A percentile compares a stretch with the other conserved stretches of the same genome.
phyloP scores from a whole-genome alignment of 495 filamentous ascomycete genomes.

The Aspergillus wentii region DNA sequence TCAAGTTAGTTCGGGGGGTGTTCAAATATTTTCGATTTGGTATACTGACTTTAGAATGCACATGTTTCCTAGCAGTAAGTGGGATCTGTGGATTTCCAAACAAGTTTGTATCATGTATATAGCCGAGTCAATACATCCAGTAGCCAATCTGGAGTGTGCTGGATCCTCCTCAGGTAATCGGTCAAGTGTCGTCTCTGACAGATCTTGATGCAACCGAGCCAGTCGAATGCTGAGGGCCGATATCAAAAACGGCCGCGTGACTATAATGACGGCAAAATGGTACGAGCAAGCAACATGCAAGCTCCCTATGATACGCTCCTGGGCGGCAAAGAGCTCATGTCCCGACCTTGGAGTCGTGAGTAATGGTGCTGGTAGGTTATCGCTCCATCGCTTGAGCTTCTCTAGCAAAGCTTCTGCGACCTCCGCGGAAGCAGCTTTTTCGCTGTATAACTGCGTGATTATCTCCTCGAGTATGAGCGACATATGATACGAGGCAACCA shows the following conservation, averaged over 20 bases:
- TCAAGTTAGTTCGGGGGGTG: constrained; percentile 8
- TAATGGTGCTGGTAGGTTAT: constrained; percentile 22
- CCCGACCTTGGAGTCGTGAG: constrained; percentile 17
- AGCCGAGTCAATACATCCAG: constrained; percentile 35
- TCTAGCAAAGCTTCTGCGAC: constrained; percentile 28
- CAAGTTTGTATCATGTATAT: constrained; percentile 40
- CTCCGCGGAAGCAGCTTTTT: constrained; percentile 26
- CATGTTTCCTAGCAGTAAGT: constrained; percentile 31
- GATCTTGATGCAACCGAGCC: constrained; percentile 24
- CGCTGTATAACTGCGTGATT: constrained; percentile 24
- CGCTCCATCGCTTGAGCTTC: constrained; percentile 32
- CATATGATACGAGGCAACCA: constrained; percentile 32
- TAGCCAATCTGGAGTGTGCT: constrained; percentile 27
- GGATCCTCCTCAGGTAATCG: constrained; percentile 22
- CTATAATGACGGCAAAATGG: constrained; percentile 39
- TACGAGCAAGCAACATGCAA: constrained; percentile 39
- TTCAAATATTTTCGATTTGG: not conserved
- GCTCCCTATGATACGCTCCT: constrained; percentile 29
- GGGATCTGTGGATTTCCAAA: constrained; percentile 27
- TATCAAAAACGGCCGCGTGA: constrained; percentile 38
- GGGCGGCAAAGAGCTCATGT: constrained; percentile 9
- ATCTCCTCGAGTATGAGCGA: constrained; percentile 34
- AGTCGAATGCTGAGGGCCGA: constrained; percentile 30
- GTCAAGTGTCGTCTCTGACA: constrained; percentile 5
- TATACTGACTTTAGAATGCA: constrained; percentile 29